A percentile compares a stretch with the other conserved stretches of the same genome.
Conservation (phyloP, 2,329 filamentous ascomycete genomes). For the Calonectria multiphialidica region DNA sequence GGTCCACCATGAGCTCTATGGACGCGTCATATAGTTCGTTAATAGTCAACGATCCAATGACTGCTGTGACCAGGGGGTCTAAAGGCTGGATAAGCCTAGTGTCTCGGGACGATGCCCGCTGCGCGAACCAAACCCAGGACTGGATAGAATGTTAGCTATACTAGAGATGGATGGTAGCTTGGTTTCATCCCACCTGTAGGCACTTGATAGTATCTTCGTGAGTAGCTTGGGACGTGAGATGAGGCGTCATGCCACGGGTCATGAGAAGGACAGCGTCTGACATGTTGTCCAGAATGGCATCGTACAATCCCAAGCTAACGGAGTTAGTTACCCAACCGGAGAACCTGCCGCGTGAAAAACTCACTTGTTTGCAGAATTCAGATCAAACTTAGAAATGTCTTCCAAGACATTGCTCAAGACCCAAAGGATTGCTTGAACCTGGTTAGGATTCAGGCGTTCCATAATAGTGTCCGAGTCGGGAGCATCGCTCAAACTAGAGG, state of each 20-base stretch:
- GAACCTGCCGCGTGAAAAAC: constrained; percentile 40
- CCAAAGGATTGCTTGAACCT: constrained; percentile 72
- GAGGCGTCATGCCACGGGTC: constrained; percentile 50
- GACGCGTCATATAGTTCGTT: constrained; percentile 70
- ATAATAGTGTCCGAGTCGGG: constrained; percentile 59
- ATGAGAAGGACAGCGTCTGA: constrained; percentile 56
- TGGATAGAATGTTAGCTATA: constrained; percentile 45
- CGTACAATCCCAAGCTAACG: constrained; percentile 53
- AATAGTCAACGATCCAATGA: constrained; percentile 71
- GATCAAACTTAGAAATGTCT: constrained; percentile 69
- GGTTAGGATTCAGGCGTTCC: constrained; percentile 58
- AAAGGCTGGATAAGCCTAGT: constrained; percentile 70
- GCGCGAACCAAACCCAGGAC: constrained; percentile 82
- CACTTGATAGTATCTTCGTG: constrained; percentile 70
- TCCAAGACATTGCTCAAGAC: constrained; percentile 62
- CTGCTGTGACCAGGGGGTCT: constrained; percentile 68
- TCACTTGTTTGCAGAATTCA: constrained; percentile 69
- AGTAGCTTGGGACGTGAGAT: constrained; percentile 47
- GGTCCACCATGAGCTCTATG: constrained; percentile 74
- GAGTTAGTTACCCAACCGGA: not conserved
- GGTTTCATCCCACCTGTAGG: constrained; percentile 65
- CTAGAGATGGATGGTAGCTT: constrained; percentile 10
- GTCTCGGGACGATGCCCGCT: constrained; percentile 70
- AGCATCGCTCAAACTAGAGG: constrained; percentile 40
- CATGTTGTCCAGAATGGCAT: constrained; percentile 54